Evolutionary conservation across 2,329 filamentous ascomycete species (phyloP).

Genomic region (Sclerotiophoma versabilis): DNA sequence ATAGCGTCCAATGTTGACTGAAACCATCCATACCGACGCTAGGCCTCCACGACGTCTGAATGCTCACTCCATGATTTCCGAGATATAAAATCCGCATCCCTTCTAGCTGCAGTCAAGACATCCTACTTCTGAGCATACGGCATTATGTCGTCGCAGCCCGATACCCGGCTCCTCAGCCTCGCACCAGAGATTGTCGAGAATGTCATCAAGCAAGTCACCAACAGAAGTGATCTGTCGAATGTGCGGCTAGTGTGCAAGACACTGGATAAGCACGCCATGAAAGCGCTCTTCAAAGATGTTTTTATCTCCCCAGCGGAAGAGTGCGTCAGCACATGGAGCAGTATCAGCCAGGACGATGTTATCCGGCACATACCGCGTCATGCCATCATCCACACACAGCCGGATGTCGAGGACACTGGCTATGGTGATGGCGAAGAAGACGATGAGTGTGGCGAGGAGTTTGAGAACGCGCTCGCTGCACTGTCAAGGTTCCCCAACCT

Average conservation of each 20-base stretch:
- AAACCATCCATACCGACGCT: neutral
- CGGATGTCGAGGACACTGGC: neutral
- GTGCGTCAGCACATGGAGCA: slow-evolving; percentile 24
- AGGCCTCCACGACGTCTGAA: neutral
- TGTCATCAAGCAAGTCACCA: neutral
- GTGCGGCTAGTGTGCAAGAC: neutral
- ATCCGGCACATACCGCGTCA: slow-evolving; percentile 12
- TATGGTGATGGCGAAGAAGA: neutral
- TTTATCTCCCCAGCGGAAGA: neutral
- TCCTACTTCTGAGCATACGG: neutral
- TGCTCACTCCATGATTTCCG: neutral
- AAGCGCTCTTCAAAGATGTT: neutral
- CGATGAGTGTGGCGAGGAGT: neutral
- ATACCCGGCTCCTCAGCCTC: neutral
- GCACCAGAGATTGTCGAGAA: neutral
- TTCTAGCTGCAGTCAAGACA: neutral
- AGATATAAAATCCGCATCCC: neutral
- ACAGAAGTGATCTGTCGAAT: neutral
- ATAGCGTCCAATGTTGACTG: neutral
- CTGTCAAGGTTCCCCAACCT: slow-evolving; percentile 2
- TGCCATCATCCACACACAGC: slow-evolving; percentile 8
- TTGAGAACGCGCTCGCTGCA: neutral
- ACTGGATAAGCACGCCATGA: neutral
- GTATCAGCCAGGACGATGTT: slow-evolving; percentile 4
- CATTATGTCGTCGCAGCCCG: neutral